Evolutionary conservation across 306 rosid genomes (phyloP), one percentile per base, ranked within the genome.

Genomic region (Vachellia collinsii): DNA sequence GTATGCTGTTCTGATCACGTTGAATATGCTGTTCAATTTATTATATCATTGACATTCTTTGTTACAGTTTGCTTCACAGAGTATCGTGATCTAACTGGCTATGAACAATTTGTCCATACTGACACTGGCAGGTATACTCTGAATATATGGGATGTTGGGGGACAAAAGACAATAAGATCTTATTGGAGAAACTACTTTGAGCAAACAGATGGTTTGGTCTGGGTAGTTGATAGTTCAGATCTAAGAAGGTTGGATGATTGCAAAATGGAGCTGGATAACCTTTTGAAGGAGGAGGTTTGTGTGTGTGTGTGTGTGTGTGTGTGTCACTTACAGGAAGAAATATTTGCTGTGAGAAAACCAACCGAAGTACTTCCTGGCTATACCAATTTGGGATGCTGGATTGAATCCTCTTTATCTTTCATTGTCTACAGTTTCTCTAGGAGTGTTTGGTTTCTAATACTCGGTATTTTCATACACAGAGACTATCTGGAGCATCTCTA

Each of bases 111-210:
- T 43, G 77, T 79, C 6, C 65, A 62, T 11, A 68, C 46, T 82
- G 80, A 80, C 58, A 70, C 37, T 86, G 85, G 64, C 85, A 94
- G 94, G 92, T 94, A 94, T 82, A 85, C 86, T 16, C 93, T 94
- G 48, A 94, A 94, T 82, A 92, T 86, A 67, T 86, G 89, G 89
- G 98, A 94, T 86, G 94, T 94, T 62, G 97, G 98, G 16, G 76
- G 98, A 56, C 98, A 92, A 44, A 92, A 92, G 69, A 92, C 98
- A 6, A 94, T 94, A 79, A 86, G 98, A 88, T 94, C 98, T 20
- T 94, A 92, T 64, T 91, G 97, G 97, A 89, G 97, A 85, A 89
- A 94, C 89, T 94, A 94, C 85, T 92, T 90, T 82, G 97, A 94
- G 94, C 94, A 86, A 83, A 94, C 97, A 29, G 97, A 94, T 86